A percentile compares a stretch with the other conserved stretches of the same genome.
phyloP scores from a whole-genome alignment of 306 rosid species.

The Trifolium dubium region DNA sequence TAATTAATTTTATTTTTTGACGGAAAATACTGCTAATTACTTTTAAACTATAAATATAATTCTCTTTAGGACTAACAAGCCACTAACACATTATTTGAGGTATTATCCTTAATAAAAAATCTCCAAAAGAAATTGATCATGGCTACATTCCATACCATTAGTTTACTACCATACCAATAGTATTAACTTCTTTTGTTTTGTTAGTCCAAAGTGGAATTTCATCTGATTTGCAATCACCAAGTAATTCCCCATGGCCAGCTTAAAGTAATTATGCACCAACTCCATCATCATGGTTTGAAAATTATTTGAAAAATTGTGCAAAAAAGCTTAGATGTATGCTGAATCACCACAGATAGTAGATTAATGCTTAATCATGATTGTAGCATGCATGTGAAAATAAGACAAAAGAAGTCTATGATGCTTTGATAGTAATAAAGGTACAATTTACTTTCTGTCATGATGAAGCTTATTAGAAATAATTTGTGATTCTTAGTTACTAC shows the following conservation, averaged over 20 bases:
- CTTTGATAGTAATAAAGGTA: no score
- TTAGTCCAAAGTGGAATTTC: background rate
- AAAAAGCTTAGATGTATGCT: no score
- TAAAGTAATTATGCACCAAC: background rate
- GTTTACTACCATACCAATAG: background rate
- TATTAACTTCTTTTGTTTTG: background rate
- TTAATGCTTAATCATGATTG: no score
- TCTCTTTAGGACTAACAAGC: background rate
- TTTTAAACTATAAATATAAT: constrained; percentile 1
- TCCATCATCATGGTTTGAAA: background rate
- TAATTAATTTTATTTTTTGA: no score
- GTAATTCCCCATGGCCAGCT: no score
- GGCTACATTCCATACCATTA: background rate
- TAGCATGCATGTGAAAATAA: no score
- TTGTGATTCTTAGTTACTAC: no score
- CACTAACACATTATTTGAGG: background rate
- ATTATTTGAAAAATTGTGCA: background rate
- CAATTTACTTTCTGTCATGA: no score
- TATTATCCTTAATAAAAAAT: background rate
- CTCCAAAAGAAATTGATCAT: background rate
- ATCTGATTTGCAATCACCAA: background rate
- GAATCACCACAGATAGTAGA: no score
- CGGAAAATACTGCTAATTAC: background rate
- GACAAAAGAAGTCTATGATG: no score
- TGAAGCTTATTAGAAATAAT: no score